Evolutionary conservation across 2,329 filamentous ascomycete species (phyloP), one percentile per base, ranked within the genome.

Genomic region (Diaporthe eres): DNA sequence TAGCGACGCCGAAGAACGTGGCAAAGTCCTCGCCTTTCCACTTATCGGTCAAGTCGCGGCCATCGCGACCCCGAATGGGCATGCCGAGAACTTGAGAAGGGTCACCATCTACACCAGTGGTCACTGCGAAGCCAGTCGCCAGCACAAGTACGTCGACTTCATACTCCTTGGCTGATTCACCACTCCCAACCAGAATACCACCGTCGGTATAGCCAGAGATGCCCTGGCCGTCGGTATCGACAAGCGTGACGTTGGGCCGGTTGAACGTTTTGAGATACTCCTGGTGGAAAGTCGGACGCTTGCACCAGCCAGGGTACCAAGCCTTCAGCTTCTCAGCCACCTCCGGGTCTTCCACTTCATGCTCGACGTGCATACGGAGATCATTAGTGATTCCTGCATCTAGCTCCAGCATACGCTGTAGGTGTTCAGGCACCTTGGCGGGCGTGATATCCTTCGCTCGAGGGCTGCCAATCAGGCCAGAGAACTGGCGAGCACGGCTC

Each of bases 301-400:
- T 90, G 81, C 88, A 90, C 83, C 85, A 88, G 2, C 81, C 81
- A 2, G 85, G 83, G 79, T 89, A 90, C 86, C 87, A 90, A 1
- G 88, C 83, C 77, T 88, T 87, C 5, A 89, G 81, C 0, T 77
- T 82, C 25, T 85, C 81, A 0, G 88, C 88, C 0, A 83, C 86
- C 1, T 76, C 78, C 10, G 78, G 78, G 76, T 89, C 84, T 25
- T 85, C 80, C 12, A 90, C 88, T 10, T 85, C 78, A 0, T 81
- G 75, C 22, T 85, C 82, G 15, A 84, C 49, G 49, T 53, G 49
- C 49, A 17, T 53, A 7, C 49, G 49, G 12, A 53, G n/a, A 53
- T 28, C 49, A 5, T 53, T 28, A 15, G 10, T 53, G 49, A 53
- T 53, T 28, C n/a, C 49, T 53, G 17, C n/a, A 25, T 53, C 49